Conservation (phyloP, 1,139 yeast species). For the Candida labiduridarum region DNA sequence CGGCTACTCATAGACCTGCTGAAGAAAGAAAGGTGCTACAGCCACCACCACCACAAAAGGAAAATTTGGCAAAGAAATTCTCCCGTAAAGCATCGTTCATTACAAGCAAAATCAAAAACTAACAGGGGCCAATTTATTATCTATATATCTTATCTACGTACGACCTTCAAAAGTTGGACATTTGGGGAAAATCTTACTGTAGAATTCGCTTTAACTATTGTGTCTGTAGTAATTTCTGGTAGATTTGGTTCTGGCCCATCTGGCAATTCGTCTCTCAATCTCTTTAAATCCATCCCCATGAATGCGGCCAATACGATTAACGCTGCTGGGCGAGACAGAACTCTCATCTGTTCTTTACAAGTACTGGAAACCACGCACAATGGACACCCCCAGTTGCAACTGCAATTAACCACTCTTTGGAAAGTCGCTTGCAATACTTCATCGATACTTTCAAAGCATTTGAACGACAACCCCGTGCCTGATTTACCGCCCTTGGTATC, state of each 20-base stretch:
- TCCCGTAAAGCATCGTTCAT: slow-evolving; percentile 37
- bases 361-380: slow-evolving; percentile 77
- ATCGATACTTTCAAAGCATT: slow-evolving; percentile 78
- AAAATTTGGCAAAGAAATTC: slow-evolving; percentile 32
- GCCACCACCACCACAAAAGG: slow-evolving; percentile 17
- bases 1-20: not conserved
- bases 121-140: not conserved
- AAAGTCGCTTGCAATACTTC: slow-evolving; percentile 63
- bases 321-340: slow-evolving; percentile 87
- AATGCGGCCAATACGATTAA: slow-evolving; percentile 63
- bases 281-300: slow-evolving; percentile 49
- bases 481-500: slow-evolving; percentile 79
- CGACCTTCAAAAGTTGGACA: slow-evolving; percentile 56
- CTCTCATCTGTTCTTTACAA: slow-evolving; percentile 81
- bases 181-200: slow-evolving; percentile 61
- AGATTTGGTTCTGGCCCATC: slow-evolving; percentile 87
- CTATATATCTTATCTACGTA: slow-evolving; percentile 6
- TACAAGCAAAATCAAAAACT: slow-evolving; percentile 22
- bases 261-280: slow-evolving; percentile 42
- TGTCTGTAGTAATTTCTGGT: slow-evolving; percentile 68
- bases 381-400: slow-evolving; percentile 89
- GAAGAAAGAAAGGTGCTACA: not conserved
- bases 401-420: slow-evolving; percentile 61
- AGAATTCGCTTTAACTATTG: slow-evolving; percentile 55
- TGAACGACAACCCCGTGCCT: slow-evolving; percentile 79